Base-by-base conservation (phyloP, 2,329 filamentous ascomycete genomes). In the Colletotrichum australisinense region DNA sequence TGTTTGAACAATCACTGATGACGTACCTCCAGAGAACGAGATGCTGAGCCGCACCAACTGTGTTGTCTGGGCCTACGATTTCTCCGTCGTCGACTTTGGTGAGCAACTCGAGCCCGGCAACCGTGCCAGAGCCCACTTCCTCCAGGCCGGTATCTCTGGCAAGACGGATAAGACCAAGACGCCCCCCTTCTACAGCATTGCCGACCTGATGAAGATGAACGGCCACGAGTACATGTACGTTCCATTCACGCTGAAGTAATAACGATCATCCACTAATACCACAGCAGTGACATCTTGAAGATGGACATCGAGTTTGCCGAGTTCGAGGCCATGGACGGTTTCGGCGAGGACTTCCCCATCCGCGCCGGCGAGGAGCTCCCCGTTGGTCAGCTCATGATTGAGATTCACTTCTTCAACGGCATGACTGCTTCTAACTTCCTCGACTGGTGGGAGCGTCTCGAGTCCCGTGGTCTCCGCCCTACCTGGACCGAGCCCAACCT, bases 231-330 rank as follows among this genome's bases (percentile, higher is more conserved):
- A 82, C 74, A 79, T 84, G 76, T 78, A 64, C 30, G 76, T 63
- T n/a, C 7, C 9, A 11, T 28, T 26, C 1, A 5, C 26, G 7
- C 19, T 46, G 8, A 42, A n/a, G 8, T 16, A 1, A 24, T 35
- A 35, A 11, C 4, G 12, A 9, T 38, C 14, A 14, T 16, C 5
- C 4, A 56, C 69, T 76, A 57, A 75, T 64, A 52, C 26, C 11
- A 42, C 22, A 46, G 38, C 64, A 81, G 80, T 63, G 83, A 85
- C 73, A 79, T 85, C 24, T 67, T 84, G 49, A 84, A 84, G 76
- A 84, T 84, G 72, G 83, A 85, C 74, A 81, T 84, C 56, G 83
- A 84, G 64, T 80, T 80, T 4, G 74, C 76, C 14, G 83, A 84
- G 71, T 84, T 81, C 67, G 77, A 77, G 42, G 75, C 81, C 11